A percentile compares a stretch with the other conserved stretches of the same genome.
These are phyloP conservation scores for Phytopythium cucurbitacearum DNA, from an alignment of 352 stramenopile genomes.

Conservation along the genomic window DNA sequence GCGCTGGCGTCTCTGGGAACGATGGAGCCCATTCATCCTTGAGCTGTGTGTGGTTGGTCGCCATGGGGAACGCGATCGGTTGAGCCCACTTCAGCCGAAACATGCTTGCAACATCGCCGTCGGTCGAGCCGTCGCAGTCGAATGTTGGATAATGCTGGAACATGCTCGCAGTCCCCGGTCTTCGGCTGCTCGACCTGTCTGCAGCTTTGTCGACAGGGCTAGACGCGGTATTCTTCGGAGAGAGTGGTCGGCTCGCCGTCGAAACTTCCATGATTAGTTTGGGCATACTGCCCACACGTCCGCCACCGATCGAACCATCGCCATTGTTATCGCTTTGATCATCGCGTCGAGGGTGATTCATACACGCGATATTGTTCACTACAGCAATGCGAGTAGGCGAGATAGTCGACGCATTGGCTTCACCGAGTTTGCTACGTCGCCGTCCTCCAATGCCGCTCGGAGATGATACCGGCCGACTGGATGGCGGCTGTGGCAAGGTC, in stretches of 20 bases:
- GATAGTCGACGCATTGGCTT: too few relatives aligned
- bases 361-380: too few relatives aligned
- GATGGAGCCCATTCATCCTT: constrained; percentile 30
- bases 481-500: constrained; percentile 18
- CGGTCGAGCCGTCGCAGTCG: constrained; percentile 1
- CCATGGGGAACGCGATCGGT: constrained; percentile 39
- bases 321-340: too few relatives aligned
- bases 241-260: too few relatives aligned
- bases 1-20: constrained; percentile 32
- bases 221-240: too few relatives aligned
- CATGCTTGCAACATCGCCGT: constrained; percentile 9
- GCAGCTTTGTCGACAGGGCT: background rate
- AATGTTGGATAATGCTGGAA: constrained; percentile 39
- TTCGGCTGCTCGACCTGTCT: background rate
- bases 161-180: background rate
- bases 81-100: constrained; percentile 34
- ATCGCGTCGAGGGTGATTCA: too few relatives aligned
- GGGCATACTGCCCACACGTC: too few relatives aligned
- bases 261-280: too few relatives aligned
- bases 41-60: constrained; percentile 16
- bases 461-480: constrained; percentile 30
- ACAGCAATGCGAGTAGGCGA: too few relatives aligned
- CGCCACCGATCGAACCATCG: too few relatives aligned
- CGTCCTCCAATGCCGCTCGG: background rate
- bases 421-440: too few relatives aligned